These are phyloP conservation scores for Ganoderma leucocontextum DNA, from an alignment of 1,284 basidiomycete species.

Conservation along the genomic window DNA sequence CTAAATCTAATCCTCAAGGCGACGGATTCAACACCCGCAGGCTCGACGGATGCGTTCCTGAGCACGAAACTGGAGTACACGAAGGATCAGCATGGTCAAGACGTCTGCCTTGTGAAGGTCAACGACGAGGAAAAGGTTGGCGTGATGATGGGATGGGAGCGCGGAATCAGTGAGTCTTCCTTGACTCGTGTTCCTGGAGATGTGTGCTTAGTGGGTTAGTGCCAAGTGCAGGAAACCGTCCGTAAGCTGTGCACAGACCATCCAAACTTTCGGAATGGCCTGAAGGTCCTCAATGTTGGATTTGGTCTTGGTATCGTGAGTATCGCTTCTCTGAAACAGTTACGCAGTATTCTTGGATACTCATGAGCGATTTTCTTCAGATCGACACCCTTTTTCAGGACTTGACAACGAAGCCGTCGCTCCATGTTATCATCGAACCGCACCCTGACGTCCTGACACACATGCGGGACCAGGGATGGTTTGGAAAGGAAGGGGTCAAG, in stretches of 20 bases:
- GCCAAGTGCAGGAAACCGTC: slow-evolving; percentile 74
- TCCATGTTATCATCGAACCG: slow-evolving; percentile 95
- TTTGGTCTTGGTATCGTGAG: slow-evolving; percentile 95
- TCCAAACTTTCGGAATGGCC: slow-evolving; percentile 53
- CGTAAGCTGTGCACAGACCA: slow-evolving; percentile 64
- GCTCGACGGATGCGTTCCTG: slow-evolving; percentile 82
- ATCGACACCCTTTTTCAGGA: slow-evolving; percentile 86
- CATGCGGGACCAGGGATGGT: slow-evolving; percentile 82
- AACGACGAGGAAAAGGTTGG: slow-evolving; percentile 78
- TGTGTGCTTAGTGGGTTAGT: slow-evolving; percentile 38
- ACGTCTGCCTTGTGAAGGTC: slow-evolving; percentile 80
- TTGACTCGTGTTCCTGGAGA: background rate
- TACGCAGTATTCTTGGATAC: background rate
- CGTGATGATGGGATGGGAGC: slow-evolving; percentile 98
- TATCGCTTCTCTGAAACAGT: slow-evolving; percentile 22
- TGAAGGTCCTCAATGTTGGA: slow-evolving; percentile 89
- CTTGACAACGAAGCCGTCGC: slow-evolving; percentile 63
- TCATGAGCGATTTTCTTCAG: slow-evolving; percentile 47
- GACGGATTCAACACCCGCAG: slow-evolving; percentile 73
- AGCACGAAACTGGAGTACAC: slow-evolving; percentile 76
- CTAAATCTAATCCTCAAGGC: slow-evolving; percentile 61
- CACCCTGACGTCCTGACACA: slow-evolving; percentile 90
- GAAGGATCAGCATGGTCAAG: slow-evolving; percentile 79
- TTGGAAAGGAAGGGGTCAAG: slow-evolving; percentile 77
- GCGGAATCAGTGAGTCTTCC: slow-evolving; percentile 68